These are phyloP conservation scores for Sordaria brevicollis DNA, from an alignment of 495 filamentous ascomycete species.

Conservation along the genomic window DNA sequence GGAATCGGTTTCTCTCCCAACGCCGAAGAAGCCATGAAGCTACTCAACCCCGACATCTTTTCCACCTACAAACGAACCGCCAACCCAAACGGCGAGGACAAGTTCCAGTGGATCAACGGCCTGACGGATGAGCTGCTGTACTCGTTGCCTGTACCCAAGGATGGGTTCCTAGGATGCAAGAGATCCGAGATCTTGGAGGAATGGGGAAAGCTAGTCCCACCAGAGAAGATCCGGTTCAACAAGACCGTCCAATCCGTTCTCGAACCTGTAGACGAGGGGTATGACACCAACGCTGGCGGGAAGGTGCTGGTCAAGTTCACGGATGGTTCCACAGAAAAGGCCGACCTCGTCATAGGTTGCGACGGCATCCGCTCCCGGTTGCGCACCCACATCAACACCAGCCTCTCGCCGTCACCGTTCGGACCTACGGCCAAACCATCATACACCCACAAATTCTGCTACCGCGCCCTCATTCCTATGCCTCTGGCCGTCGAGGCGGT, in stretches of 20 bases:
- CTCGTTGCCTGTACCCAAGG: slow-evolving; percentile 25
- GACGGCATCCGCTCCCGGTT: slow-evolving; percentile 35
- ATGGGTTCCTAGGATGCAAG: slow-evolving; percentile 32
- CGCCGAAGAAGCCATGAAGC: slow-evolving; percentile 42
- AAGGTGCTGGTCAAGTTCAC: slow-evolving; percentile 20
- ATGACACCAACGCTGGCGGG: slow-evolving; percentile 3
- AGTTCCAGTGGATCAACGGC: slow-evolving; percentile 36
- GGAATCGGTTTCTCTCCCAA: slow-evolving; percentile 52
- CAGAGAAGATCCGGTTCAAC: slow-evolving; percentile 18
- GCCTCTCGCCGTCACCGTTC: not conserved
- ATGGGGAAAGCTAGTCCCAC: slow-evolving; percentile 23
- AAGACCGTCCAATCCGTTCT: slow-evolving; percentile 14
- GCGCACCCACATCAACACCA: slow-evolving; percentile 24
- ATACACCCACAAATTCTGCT: slow-evolving; percentile 36
- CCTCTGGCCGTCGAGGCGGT: slow-evolving; percentile 16
- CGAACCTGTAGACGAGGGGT: not conserved
- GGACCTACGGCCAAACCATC: slow-evolving; percentile 11
- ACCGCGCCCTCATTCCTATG: slow-evolving; percentile 32
- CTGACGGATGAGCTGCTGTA: slow-evolving; percentile 21
- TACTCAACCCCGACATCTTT: slow-evolving; percentile 32
- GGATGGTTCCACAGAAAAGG: slow-evolving; percentile 22
- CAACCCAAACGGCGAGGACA: slow-evolving; percentile 28
- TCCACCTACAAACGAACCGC: slow-evolving; percentile 25
- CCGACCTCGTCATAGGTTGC: slow-evolving; percentile 33
- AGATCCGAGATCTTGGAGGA: slow-evolving; percentile 33